Conservation (phyloP, 1,139 yeast species). For the Saccharomyces hybrid region DNA sequence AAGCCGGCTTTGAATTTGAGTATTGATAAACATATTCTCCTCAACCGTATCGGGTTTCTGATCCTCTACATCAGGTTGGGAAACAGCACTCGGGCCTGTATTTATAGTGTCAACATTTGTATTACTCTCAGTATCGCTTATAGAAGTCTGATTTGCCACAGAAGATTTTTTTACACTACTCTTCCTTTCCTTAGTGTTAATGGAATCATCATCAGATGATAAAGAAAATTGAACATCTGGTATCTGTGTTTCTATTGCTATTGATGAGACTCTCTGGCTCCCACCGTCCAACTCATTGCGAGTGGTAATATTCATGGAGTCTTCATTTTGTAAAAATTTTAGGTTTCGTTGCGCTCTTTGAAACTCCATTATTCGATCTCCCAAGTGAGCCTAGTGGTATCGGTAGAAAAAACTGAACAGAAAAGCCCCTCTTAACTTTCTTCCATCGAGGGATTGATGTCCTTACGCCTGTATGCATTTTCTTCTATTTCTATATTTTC, state of each 20-base stretch:
- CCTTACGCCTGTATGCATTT: neutral
- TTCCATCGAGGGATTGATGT: no score
- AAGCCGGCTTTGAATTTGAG: constrained; percentile 28
- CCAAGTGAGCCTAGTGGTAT: neutral
- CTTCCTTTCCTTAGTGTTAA: neutral
- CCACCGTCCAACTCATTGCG: neutral
- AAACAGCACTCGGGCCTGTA: neutral
- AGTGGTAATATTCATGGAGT: neutral
- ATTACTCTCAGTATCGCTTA: neutral
- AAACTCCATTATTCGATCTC: constrained; percentile 7
- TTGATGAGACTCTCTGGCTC: neutral
- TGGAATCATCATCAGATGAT: constrained; percentile 2
- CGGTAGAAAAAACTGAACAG: neutral
- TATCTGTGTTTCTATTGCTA: neutral
- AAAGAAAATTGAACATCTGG: neutral
- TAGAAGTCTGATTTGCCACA: neutral
- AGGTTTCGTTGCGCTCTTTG: constrained; percentile 11
- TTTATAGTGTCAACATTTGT: neutral
- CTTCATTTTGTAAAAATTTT: neutral
- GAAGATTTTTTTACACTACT: neutral
- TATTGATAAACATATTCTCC: constrained; percentile 19
- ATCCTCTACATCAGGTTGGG: neutral
- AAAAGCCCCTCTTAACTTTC: neutral
- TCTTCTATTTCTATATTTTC: neutral
- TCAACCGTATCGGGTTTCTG: neutral